These are phyloP conservation scores for Pelargonium myrrhifolium DNA, from an alignment of 441 rosid species.

Conservation along the genomic window DNA sequence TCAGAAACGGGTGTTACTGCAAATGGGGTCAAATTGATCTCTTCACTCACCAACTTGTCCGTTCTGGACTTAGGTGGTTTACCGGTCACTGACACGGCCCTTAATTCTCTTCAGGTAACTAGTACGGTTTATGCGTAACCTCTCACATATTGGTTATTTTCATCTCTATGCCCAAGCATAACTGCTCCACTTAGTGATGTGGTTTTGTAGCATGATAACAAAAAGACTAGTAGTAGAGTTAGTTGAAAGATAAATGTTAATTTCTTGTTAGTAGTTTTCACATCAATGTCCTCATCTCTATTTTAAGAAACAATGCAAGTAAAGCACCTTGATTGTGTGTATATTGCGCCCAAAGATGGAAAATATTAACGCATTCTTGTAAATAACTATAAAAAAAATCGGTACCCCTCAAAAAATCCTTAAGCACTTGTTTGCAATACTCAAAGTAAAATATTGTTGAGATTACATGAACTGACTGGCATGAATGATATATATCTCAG, in stretches of 20 bases:
- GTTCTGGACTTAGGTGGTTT: slow-evolving; percentile 75
- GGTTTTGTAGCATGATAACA: not conserved
- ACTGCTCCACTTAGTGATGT: not conserved
- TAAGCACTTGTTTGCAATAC: not conserved
- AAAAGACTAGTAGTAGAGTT: not conserved
- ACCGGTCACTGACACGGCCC: slow-evolving; percentile 58
- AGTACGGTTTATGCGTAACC: not conserved
- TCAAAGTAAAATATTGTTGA: not conserved
- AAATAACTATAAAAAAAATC: too few relatives aligned
- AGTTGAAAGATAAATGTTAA: not conserved
- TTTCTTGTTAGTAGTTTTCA: too few relatives aligned
- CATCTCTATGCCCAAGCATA: not conserved
- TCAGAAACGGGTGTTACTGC: slow-evolving; percentile 60
- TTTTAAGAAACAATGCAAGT: too few relatives aligned
- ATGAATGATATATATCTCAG: not conserved
- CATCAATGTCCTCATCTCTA: not conserved
- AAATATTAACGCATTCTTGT: not conserved
- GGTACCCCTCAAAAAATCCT: not conserved
- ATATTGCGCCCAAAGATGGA: not conserved
- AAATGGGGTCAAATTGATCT: slow-evolving; percentile 55
- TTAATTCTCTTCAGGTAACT: slow-evolving; percentile 69
- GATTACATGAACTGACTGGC: not conserved
- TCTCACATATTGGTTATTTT: not conserved
- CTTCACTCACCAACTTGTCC: slow-evolving; percentile 55
- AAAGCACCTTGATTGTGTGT: not conserved